A percentile compares a stretch with the other conserved stretches of the same genome.
Evolutionary conservation across 1,139 yeast species (phyloP).

Genomic region (Taphrina deformans): DNA sequence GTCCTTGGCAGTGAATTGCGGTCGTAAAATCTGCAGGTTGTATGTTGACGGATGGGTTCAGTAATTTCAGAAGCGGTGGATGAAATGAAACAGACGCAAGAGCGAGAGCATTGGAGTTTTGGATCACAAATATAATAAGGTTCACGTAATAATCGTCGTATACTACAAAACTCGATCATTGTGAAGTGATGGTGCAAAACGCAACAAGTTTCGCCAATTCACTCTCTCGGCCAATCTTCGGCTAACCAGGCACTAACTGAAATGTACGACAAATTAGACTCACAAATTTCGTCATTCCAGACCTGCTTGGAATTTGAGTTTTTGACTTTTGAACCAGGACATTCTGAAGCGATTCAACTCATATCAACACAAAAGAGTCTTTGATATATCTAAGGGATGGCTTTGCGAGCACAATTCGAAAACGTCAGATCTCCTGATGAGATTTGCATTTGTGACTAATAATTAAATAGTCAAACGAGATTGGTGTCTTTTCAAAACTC

Average conservation of each 20-base stretch:
- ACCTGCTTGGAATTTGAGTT: too few relatives aligned
- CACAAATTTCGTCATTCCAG: background rate
- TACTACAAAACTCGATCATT: too few relatives aligned
- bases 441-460: background rate
- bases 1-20: slow-evolving; percentile 33
- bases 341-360: too few relatives aligned
- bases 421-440: background rate
- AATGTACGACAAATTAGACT: background rate
- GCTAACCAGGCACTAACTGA: background rate
- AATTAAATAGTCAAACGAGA: slow-evolving; percentile 44
- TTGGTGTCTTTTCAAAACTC: slow-evolving; percentile 94
- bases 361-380: too few relatives aligned
- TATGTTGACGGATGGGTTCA: too few relatives aligned
- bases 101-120: too few relatives aligned
- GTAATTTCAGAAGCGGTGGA: too few relatives aligned
- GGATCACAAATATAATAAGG: too few relatives aligned
- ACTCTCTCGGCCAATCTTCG: background rate
- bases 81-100: too few relatives aligned
- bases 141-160: too few relatives aligned
- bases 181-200: background rate
- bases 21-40: too few relatives aligned
- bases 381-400: background rate
- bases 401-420: slow-evolving; percentile 32
- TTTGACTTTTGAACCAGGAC: too few relatives aligned
- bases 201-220: background rate